Evolutionary conservation across 1,284 basidiomycete genomes (phyloP), one percentile per base, ranked within the genome.

Genomic region (Macrocybe sp.): DNA sequence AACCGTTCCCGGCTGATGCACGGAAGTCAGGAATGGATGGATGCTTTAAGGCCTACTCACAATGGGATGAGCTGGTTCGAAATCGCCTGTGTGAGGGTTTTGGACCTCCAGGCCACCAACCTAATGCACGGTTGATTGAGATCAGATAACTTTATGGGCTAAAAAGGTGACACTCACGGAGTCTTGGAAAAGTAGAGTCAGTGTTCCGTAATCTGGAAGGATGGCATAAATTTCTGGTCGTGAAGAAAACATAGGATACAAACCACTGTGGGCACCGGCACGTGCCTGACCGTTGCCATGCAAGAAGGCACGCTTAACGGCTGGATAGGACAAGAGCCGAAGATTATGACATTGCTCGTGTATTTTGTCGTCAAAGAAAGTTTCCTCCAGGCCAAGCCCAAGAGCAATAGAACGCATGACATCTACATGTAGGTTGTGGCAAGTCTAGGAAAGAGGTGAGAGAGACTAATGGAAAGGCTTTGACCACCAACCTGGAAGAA

Each of bases 151-250:
- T 22, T 46, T 30, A 47, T 30, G 22, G 12, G 10, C 8, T 14
- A 7, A 51, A 44, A 22, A 41, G 12, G 22, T 9, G 11, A 2
- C 34, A 60, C 73, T 47, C 57, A 82, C 83, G 14, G 72, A 73
- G 60, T 92, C 90, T 65, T 93, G 91, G 69, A 92, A 93, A 6
- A 94, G 72, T 12, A 94, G 69, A 0, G 92, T 92, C 56, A 92
- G 65, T 11, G 88, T 87, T 4, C 92, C 91, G 56, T 92, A 93
- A 64, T 91, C 89, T 78, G 58, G 10, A 46, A 45, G n/a, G 6
- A 10, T 12, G 33, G 11, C 28, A 16, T 35, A 32, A 11, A 34
- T 34, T 33, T 14, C 6, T 44, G 38, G 28, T 30, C 11, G 1
- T 36, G 7, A 10, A 34, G 12, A 3, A n/a, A 14, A 47, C 28